These are phyloP conservation scores for Psidium guajava DNA, from an alignment of 345 rosid species.

Conservation along the genomic window DNA sequence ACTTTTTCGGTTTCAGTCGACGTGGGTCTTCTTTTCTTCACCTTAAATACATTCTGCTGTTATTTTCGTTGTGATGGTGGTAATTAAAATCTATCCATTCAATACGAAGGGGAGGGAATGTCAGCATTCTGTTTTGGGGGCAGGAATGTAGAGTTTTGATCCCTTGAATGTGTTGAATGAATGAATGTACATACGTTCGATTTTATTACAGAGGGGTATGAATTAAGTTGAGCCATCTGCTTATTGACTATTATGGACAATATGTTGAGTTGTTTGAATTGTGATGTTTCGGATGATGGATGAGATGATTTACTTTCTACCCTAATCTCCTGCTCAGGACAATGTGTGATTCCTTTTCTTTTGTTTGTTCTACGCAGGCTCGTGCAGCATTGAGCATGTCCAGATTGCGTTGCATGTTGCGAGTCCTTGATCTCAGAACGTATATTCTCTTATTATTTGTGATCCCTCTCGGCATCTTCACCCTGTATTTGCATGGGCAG, in stretches of 20 bases:
- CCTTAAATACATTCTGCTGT: not conserved
- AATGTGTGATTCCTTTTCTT: constrained; percentile 1
- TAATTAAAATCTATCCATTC: not conserved
- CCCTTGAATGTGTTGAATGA: not conserved
- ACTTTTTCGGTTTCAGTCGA: not conserved
- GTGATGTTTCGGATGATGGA: not conserved
- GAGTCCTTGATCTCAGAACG: constrained; percentile 38
- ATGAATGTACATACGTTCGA: not conserved
- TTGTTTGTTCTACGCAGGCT: constrained; percentile 20
- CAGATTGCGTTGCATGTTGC: constrained; percentile 42
- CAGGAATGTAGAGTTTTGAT: not conserved
- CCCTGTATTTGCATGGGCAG: constrained; percentile 52
- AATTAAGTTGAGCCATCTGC: not conserved
- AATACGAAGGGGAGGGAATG: not conserved
- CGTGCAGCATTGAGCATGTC: constrained; percentile 33
- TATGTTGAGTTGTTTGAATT: not conserved
- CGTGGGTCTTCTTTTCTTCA: not conserved
- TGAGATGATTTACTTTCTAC: not conserved
- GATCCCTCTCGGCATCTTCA: constrained; percentile 32
- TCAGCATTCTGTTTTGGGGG: not conserved
- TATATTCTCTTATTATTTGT: constrained; percentile 18
- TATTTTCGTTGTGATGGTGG: not conserved
- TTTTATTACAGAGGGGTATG: not conserved
- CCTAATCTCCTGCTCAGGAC: not conserved
- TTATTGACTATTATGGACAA: not conserved